Evolutionary conservation across 495 filamentous ascomycete genomes (phyloP).

Genomic region (Aspergillus steynii): DNA sequence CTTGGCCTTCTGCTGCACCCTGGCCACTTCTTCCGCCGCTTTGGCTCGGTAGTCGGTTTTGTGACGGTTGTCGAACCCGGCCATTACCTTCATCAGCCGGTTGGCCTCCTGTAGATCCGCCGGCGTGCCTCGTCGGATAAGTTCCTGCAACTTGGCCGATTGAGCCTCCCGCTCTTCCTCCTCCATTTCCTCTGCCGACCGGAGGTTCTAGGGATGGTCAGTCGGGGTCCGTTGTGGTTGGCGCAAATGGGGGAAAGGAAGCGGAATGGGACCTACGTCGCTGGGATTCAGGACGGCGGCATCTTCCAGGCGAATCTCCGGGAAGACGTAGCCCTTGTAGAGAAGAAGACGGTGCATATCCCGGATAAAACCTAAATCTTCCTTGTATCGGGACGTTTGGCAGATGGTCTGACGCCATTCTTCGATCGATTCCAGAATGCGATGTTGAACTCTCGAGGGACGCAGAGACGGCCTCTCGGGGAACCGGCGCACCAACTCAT

Average conservation of each 20-base stretch:
- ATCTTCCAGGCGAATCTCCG: slow-evolving; percentile 88
- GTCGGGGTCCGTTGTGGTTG: slow-evolving; percentile 6
- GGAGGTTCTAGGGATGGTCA: slow-evolving; percentile 69
- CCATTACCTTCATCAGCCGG: slow-evolving; percentile 97
- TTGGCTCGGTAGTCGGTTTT: slow-evolving; percentile 98
- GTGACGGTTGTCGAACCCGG: slow-evolving; percentile 88
- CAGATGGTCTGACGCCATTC: slow-evolving; percentile 99
- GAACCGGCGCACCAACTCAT: slow-evolving; percentile 95
- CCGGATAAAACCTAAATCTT: slow-evolving; percentile 92
- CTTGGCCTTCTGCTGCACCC: slow-evolving; percentile 89
- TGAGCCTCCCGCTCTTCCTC: slow-evolving; percentile 93
- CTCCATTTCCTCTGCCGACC: slow-evolving; percentile 98
- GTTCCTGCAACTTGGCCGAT: slow-evolving; percentile 93
- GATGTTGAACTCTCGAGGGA: slow-evolving; percentile 80
- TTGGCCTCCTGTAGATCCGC: slow-evolving; percentile 96
- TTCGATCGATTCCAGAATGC: slow-evolving; percentile 94
- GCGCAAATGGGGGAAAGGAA: background rate
- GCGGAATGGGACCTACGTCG: slow-evolving; percentile 65
- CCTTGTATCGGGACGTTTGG: slow-evolving; percentile 94
- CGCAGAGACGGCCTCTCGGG: slow-evolving; percentile 90
- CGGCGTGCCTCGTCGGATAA: slow-evolving; percentile 88
- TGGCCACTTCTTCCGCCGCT: slow-evolving; percentile 90
- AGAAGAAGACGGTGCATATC: slow-evolving; percentile 97
- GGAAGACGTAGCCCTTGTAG: slow-evolving; percentile 96
- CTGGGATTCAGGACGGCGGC: slow-evolving; percentile 96